Evolutionary conservation across 2,329 filamentous ascomycete genomes (phyloP), one percentile per base, ranked within the genome.

Genomic region (Diplodia sapinea): DNA sequence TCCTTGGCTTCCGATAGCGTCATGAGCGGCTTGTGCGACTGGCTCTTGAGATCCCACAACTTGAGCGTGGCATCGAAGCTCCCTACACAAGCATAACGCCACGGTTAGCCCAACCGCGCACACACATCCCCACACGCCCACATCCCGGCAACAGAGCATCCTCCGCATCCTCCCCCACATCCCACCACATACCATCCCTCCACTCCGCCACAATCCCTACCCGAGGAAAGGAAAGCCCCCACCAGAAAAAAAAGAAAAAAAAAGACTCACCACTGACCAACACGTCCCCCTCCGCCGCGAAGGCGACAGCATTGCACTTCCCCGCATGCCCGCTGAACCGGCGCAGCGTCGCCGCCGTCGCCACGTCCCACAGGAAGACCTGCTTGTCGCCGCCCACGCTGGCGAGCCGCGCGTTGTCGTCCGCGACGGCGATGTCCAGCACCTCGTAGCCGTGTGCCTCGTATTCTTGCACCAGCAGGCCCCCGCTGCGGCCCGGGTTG

Each of bases 331-430:
- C 91, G 50, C 84, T 71, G 79, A 94, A 95, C 33, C 95, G 86
- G 26, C 92, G 86, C 31, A 91, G 82, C 4, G 94, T 97, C 72
- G 87, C 85, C 20, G 91, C 93, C 2, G 89, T 91, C 56, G 90
- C 85, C 0, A 98, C 95, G 79, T 99, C 95, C 95, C 95, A 98
- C 5, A 97, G 84, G 76, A 97, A 97, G 0, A 97, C 93, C 69
- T 87, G 85, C 73, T 94, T 91, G 81, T 99, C 95, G 68, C 95
- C 95, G 72, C 95, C 95, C 1, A 88, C 87, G n/a, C 90, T 94
- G 11, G 89, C 90, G 78, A 99, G 97, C 52, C 88, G 88, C 71
- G 92, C 87, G 79, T 99, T 99, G 81, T 93, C 90, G 29, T 82
- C 75, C 20, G 82, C 78, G 61, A 97, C 90, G 64, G 87, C 84